phyloP scores from a whole-genome alignment of 495 filamentous ascomycete species.

The Talaromyces adpressus region DNA sequence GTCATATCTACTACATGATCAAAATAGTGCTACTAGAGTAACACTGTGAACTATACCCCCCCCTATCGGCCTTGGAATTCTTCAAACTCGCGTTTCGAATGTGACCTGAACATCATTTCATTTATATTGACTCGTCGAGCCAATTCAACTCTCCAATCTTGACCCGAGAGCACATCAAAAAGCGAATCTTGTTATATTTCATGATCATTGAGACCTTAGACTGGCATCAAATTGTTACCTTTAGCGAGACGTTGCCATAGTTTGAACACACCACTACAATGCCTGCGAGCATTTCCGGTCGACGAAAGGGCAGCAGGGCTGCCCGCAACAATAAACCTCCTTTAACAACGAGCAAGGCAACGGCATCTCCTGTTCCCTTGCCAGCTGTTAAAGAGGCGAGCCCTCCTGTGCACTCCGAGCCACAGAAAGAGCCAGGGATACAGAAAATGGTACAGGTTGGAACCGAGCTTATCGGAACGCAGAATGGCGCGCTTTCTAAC shows the following conservation, averaged over 20 bases:
- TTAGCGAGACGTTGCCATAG: not conserved
- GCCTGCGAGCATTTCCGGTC: conserved; percentile 5
- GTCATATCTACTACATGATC: not conserved
- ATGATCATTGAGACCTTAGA: not conserved
- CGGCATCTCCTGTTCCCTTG: not conserved
- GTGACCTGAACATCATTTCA: not conserved
- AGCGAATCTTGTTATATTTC: not conserved
- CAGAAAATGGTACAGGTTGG: not conserved
- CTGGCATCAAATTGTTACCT: not conserved
- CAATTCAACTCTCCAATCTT: not conserved
- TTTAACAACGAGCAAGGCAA: not conserved
- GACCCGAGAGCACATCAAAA: not conserved
- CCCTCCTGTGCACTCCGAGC: not conserved
- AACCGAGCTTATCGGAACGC: not conserved
- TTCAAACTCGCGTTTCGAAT: not conserved
- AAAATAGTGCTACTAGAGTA: not conserved
- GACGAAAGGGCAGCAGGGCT: conserved; percentile 5
- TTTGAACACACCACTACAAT: not conserved
- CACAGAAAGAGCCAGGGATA: not conserved
- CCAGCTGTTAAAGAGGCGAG: not conserved
- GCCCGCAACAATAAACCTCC: not conserved
- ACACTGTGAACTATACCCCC: not conserved
- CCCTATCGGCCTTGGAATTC: not conserved
- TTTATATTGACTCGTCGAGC: not conserved
- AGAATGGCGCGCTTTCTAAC: conserved; percentile 5